Evolutionary conservation across 805 yeast species (phyloP).

Genomic region (Wickerhamiella nectarea): DNA sequence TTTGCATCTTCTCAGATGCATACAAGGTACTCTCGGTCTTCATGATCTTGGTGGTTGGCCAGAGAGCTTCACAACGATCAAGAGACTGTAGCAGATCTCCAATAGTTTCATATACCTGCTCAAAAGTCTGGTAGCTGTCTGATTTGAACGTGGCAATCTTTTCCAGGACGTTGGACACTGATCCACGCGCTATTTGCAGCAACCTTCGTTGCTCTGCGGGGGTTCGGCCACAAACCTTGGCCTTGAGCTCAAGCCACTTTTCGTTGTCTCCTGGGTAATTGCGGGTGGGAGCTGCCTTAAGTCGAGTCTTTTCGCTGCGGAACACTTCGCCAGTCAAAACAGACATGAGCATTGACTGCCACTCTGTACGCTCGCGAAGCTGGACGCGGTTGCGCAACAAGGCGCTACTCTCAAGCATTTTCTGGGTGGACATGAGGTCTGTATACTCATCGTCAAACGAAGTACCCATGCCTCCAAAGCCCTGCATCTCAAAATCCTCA

Average conservation of each 20-base stretch:
- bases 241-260: conserved; percentile 76
- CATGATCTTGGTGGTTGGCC: conserved; percentile 75
- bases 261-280: conserved; percentile 41
- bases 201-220: conserved; percentile 65
- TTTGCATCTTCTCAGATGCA: conserved; percentile 46
- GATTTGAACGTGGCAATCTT: conserved; percentile 54
- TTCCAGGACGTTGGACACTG: conserved; percentile 59
- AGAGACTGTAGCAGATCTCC: conserved; percentile 42
- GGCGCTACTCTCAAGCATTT: conserved; percentile 17
- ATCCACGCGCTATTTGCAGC: conserved; percentile 51
- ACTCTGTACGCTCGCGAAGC: conserved; percentile 63
- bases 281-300: conserved; percentile 42
- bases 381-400: conserved; percentile 24
- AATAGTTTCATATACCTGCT: conserved; percentile 38
- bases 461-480: conserved; percentile 25
- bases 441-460: conserved; percentile 24
- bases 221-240: conserved; percentile 67
- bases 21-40: conserved; percentile 61
- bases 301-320: conserved; percentile 56
- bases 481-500: conserved; percentile 18
- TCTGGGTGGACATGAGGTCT: conserved; percentile 16
- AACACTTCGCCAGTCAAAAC: conserved; percentile 94
- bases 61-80: conserved; percentile 56
- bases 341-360: conserved; percentile 88
- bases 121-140: conserved; percentile 17